Conservation (phyloP, 371 early-diverging fungal genomes). For the Mucor indicus region DNA sequence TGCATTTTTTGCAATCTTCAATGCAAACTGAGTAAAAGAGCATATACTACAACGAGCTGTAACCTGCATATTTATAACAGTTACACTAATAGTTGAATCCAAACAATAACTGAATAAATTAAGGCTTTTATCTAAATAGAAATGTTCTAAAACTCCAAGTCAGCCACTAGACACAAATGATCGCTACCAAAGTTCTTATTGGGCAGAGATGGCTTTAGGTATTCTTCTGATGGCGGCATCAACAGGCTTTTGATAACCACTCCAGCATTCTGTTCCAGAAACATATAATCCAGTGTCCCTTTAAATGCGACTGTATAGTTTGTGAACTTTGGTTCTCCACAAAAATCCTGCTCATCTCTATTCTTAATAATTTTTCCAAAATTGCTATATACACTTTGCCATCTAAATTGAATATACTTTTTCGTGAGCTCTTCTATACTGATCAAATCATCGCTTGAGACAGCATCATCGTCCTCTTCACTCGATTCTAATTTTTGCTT, state of each 20-base stretch:
- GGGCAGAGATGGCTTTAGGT: slow-evolving; percentile 48
- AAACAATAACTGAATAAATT: too few species aligned
- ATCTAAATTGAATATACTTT: slow-evolving; percentile 23
- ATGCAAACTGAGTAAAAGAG: too few species aligned
- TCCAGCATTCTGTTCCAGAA: slow-evolving; percentile 17
- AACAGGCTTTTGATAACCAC: slow-evolving; percentile 22
- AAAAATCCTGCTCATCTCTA: slow-evolving; percentile 1
- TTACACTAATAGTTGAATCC: too few species aligned
- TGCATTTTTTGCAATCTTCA: too few species aligned
- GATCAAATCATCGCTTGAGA: slow-evolving; percentile 1
- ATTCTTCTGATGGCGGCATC: slow-evolving; percentile 28
- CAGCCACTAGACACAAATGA: slow-evolving; percentile 50
- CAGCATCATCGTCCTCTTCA: slow-evolving; percentile 2
- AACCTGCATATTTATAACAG: too few species aligned
- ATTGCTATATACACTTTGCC: slow-evolving; percentile 34
- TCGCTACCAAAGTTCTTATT: slow-evolving; percentile 59
- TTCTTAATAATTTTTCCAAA: slow-evolving; percentile 16
- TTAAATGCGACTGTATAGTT: slow-evolving; percentile 51
- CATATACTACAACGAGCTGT: too few species aligned
- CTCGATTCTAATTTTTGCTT: slow-evolving; percentile 1
- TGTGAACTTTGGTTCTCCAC: slow-evolving; percentile 54
- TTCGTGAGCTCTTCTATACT: slow-evolving; percentile 16
- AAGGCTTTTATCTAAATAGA: too few species aligned
- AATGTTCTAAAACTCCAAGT: slow-evolving; percentile 10
- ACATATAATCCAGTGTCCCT: slow-evolving; percentile 56